phyloP scores from a whole-genome alignment of 345 rosid species.

The Nasturtium officinale region DNA sequence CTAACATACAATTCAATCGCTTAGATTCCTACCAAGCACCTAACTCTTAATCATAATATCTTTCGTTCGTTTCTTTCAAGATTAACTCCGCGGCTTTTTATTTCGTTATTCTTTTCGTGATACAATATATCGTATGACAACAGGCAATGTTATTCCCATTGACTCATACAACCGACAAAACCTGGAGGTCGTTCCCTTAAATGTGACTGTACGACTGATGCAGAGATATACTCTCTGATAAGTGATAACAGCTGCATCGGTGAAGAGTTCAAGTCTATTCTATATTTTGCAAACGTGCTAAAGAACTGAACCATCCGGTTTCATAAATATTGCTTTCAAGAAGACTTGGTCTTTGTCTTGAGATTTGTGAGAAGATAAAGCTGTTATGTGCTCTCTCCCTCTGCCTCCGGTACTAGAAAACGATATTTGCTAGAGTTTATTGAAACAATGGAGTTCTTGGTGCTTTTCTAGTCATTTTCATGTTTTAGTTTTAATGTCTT shows the following conservation, averaged over 20 bases:
- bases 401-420: neutral
- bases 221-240: slow-evolving; percentile 5
- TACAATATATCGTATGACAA: slow-evolving; percentile 12
- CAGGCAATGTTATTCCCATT: neutral
- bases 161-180: neutral
- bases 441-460: slow-evolving; percentile 12
- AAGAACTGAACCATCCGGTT: slow-evolving; percentile 2
- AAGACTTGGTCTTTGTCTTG: slow-evolving; percentile 9
- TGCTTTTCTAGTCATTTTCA: neutral
- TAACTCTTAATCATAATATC: neutral
- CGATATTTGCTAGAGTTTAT: neutral
- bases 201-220: neutral
- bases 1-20: neutral
- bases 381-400: slow-evolving; percentile 17
- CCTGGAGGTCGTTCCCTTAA: neutral
- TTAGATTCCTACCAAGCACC: neutral
- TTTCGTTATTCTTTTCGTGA: neutral
- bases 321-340: slow-evolving; percentile 5
- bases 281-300: neutral
- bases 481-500: slow-evolving; percentile 1
- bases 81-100: neutral
- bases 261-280: neutral
- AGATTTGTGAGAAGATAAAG: slow-evolving; percentile 24
- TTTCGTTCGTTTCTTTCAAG: neutral
- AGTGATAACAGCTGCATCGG: neutral